A percentile compares a stretch with the other conserved stretches of the same genome.
Conservation (phyloP, 2,329 filamentous ascomycete genomes). For the Hysterium pulicare region DNA sequence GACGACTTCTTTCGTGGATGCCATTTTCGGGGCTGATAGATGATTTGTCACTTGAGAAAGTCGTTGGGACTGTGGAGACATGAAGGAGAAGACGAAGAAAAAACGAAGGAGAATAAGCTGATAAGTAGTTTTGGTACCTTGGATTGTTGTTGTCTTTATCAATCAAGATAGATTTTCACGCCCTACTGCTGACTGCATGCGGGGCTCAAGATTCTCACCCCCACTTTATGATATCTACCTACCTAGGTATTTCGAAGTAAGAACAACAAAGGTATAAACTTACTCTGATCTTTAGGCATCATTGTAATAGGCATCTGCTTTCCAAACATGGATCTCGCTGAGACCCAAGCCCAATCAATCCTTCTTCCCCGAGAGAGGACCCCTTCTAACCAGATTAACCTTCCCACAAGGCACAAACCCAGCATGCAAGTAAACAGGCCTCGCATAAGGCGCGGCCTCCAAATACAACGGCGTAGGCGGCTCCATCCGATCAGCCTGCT, state of each 20-base stretch:
- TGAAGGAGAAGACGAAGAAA: not conserved
- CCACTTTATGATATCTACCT: too few relatives aligned
- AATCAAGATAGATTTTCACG: too few relatives aligned
- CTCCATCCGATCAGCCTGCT: slow-evolving; percentile 23
- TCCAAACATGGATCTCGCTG: too few relatives aligned
- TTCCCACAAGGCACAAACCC: slow-evolving; percentile 23
- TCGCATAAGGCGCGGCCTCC: slow-evolving; percentile 21
- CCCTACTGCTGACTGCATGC: too few relatives aligned
- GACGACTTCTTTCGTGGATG: slow-evolving; percentile 10
- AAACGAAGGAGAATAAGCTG: too few relatives aligned
- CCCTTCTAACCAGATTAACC: slow-evolving; percentile 19
- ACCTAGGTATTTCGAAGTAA: too few relatives aligned
- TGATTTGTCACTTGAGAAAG: not conserved
- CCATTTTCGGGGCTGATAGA: slow-evolving; percentile 4
- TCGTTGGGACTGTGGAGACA: not conserved
- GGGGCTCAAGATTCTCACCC: too few relatives aligned
- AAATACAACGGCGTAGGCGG: slow-evolving; percentile 28
- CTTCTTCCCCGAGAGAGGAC: slow-evolving; percentile 8
- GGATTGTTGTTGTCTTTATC: too few relatives aligned
- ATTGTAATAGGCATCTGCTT: too few relatives aligned
- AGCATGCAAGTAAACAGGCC: slow-evolving; percentile 25
- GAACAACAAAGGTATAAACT: too few relatives aligned
- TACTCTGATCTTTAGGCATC: too few relatives aligned
- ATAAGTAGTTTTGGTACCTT: too few relatives aligned
- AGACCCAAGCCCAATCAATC: not conserved